Conservation (phyloP, 257 asterid genomes). For the Voacanga thouarsii region DNA sequence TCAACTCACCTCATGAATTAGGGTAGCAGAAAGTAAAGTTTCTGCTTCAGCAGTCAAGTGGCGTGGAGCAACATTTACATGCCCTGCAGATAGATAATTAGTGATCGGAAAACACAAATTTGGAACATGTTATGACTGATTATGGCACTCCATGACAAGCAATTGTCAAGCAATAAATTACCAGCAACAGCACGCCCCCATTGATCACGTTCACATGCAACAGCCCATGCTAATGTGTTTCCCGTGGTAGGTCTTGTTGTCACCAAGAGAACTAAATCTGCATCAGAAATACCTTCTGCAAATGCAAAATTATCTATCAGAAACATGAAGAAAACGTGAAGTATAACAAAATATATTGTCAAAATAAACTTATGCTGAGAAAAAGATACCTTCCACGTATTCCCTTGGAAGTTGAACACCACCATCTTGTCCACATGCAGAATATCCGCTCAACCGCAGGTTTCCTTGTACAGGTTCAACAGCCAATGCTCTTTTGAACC, state of each 20-base stretch:
- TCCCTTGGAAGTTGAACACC: slow-evolving; percentile 98
- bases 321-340: background rate
- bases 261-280: slow-evolving; percentile 93
- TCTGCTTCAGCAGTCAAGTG: slow-evolving; percentile 98
- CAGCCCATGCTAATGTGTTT: slow-evolving; percentile 96
- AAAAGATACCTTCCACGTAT: slow-evolving; percentile 78
- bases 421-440: slow-evolving; percentile 99
- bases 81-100: slow-evolving; percentile 49
- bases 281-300: slow-evolving; percentile 85
- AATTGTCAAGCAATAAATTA: slow-evolving; percentile 28
- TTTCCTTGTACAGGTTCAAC: slow-evolving; percentile 96
- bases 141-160: background rate
- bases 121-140: background rate
- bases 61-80: slow-evolving; percentile 98
- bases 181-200: slow-evolving; percentile 99
- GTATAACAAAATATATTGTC: background rate
- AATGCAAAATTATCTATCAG: slow-evolving; percentile 4
- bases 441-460: slow-evolving; percentile 95
- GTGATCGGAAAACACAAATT: background rate
- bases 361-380: background rate
- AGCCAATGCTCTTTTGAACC: slow-evolving; percentile 89
- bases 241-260: slow-evolving; percentile 97
- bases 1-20: slow-evolving; percentile 75
- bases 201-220: slow-evolving; percentile 98
- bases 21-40: slow-evolving; percentile 85